Percentiles rank a stretch among this genome's conserved stretches.
Evolutionary conservation across 208 protist genomes (phyloP).

Genomic region (Crithidia mellificae): DNA sequence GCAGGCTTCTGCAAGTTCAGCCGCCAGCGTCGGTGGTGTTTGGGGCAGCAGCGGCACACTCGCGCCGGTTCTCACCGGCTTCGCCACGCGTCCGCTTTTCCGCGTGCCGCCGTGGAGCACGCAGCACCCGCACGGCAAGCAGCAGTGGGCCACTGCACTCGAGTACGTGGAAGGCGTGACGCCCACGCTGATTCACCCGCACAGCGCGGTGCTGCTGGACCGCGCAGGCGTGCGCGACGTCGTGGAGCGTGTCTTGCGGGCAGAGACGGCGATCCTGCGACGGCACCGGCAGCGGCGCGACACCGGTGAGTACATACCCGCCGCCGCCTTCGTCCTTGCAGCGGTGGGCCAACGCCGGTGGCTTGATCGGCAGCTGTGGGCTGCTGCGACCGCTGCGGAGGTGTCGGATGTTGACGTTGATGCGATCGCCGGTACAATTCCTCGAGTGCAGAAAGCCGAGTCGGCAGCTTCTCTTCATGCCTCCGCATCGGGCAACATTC

Average conservation of each 20-base stretch:
- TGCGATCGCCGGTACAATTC: not conserved
- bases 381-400: not conserved
- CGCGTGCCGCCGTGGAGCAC: not conserved
- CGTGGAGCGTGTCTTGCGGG: not conserved
- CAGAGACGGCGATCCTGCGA: not conserved
- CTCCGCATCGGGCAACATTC: too few species aligned
- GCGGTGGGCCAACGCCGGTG: not conserved
- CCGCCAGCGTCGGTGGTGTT: too few species aligned
- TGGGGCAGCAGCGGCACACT: too few species aligned
- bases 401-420: not conserved
- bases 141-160: not conserved
- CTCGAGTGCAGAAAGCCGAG: too few species aligned
- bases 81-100: not conserved
- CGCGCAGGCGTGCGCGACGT: not conserved
- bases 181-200: not conserved
- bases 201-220: not conserved
- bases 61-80: not conserved
- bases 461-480: too few species aligned
- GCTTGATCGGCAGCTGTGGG: not conserved
- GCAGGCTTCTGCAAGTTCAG: not conserved
- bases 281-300: not conserved
- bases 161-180: not conserved
- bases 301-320: not conserved
- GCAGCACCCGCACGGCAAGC: not conserved
- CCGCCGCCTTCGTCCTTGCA: not conserved